phyloP scores from a whole-genome alignment of 345 rosid species.

The Melaleuca alternifolia region DNA sequence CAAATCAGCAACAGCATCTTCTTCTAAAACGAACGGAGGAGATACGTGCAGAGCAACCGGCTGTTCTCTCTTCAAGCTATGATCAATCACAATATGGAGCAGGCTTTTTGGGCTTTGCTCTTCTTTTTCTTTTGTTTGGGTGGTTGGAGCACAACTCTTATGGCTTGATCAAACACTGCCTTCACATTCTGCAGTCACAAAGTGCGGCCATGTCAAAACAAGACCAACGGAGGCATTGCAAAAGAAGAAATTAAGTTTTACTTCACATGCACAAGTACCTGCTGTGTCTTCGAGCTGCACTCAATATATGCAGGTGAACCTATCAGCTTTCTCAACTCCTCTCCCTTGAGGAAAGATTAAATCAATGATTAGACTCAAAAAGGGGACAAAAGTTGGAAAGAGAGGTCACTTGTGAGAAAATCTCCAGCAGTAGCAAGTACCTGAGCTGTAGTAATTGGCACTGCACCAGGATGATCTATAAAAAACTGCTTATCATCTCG shows the following conservation, averaged over 20 bases:
- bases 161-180: conserved; percentile 87
- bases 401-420: neutral
- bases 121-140: conserved; percentile 90
- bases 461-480: conserved; percentile 86
- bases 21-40: neutral
- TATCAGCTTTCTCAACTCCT: conserved; percentile 78
- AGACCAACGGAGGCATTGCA: neutral
- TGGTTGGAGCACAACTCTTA: conserved; percentile 88
- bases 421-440: conserved; percentile 13
- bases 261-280: conserved; percentile 32
- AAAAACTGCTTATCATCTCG: conserved; percentile 88
- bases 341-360: conserved; percentile 39
- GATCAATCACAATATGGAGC: conserved; percentile 69
- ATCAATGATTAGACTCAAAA: neutral
- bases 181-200: conserved; percentile 68
- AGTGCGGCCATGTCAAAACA: neutral
- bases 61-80: conserved; percentile 10
- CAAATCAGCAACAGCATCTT: neutral
- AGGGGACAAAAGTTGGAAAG: neutral
- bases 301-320: conserved; percentile 76
- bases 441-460: conserved; percentile 68
- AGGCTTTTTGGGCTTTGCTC: conserved; percentile 77
- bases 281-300: conserved; percentile 94
- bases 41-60: neutral
- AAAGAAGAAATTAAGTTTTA: neutral